Conservation (phyloP, 192 early-diverging fungal species). For the Backusella mclennaniae region DNA sequence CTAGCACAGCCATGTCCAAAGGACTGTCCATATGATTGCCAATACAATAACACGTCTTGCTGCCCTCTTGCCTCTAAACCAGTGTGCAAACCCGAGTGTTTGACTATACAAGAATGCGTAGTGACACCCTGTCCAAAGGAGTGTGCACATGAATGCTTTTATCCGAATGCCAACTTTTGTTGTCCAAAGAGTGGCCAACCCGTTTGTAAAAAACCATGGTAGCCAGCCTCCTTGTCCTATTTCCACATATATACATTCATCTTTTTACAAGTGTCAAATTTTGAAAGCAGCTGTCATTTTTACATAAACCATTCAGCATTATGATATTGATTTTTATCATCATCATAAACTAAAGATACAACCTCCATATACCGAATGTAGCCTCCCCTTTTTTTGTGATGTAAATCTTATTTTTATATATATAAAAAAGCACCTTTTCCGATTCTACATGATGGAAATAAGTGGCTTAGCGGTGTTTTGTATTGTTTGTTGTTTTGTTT, state of each 20-base stretch:
- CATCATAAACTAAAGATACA: not conserved
- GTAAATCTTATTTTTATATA: too few relatives aligned
- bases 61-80: slow-evolving; percentile 14
- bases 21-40: slow-evolving; percentile 15
- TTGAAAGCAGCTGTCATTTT: not conserved
- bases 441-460: not conserved
- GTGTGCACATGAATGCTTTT: slow-evolving; percentile 11
- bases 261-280: not conserved
- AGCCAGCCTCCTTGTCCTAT: too few relatives aligned
- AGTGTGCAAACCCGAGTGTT: not conserved
- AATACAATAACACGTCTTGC: slow-evolving; percentile 4
- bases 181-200: slow-evolving; percentile 17
- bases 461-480: not conserved
- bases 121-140: slow-evolving; percentile 15
- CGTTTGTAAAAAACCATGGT: not conserved
- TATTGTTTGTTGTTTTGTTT: not conserved
- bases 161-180: slow-evolving; percentile 17
- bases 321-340: too few relatives aligned
- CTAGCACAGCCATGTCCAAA: slow-evolving; percentile 2
- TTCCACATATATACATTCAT: not conserved
- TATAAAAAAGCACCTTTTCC: too few relatives aligned
- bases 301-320: not conserved
- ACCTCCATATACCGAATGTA: not conserved
- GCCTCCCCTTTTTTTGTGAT: too few relatives aligned
- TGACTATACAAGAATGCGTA: not conserved